Conservation (phyloP, 208 protist species). For the Leishmania braziliensis region DNA sequence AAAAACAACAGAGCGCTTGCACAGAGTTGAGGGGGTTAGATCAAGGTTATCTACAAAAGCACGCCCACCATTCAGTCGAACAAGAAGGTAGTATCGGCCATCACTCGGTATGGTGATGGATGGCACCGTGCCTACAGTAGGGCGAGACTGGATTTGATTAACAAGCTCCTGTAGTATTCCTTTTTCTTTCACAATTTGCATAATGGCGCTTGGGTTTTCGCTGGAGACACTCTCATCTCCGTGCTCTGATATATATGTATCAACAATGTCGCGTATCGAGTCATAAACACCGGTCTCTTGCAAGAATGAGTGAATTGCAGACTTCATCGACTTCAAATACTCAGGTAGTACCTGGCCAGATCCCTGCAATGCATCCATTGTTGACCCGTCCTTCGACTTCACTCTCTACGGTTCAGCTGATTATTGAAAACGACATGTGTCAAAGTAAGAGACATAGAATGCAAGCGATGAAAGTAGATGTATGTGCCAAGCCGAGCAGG, state of each 20-base stretch:
- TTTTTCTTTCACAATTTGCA: slow-evolving; percentile 84
- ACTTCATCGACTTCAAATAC: slow-evolving; percentile 72
- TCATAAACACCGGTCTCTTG: slow-evolving; percentile 84
- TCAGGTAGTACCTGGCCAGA: slow-evolving; percentile 39
- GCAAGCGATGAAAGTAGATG: background rate
- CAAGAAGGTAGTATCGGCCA: slow-evolving; percentile 75
- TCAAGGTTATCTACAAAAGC: slow-evolving; percentile 94
- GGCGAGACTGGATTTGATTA: slow-evolving; percentile 39
- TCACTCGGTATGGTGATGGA: slow-evolving; percentile 28
- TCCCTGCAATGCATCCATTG: slow-evolving; percentile 36
- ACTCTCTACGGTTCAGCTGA: background rate
- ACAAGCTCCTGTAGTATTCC: slow-evolving; percentile 85
- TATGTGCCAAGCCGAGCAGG: background rate
- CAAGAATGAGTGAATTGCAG: slow-evolving; percentile 84
- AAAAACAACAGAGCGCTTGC: slow-evolving; percentile 62
- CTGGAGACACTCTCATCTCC: slow-evolving; percentile 30
- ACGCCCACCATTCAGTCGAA: slow-evolving; percentile 75
- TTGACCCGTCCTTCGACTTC: background rate
- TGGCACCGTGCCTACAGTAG: slow-evolving; percentile 2
- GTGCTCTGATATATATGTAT: slow-evolving; percentile 81
- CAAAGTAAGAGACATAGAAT: background rate
- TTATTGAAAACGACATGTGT: background rate
- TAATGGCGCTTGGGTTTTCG: slow-evolving; percentile 68
- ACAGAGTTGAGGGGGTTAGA: slow-evolving; percentile 28
- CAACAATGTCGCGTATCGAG: slow-evolving; percentile 88